Evolutionary conservation across 257 asterid species (phyloP).

Genomic region (Salvia rosmarinus): DNA sequence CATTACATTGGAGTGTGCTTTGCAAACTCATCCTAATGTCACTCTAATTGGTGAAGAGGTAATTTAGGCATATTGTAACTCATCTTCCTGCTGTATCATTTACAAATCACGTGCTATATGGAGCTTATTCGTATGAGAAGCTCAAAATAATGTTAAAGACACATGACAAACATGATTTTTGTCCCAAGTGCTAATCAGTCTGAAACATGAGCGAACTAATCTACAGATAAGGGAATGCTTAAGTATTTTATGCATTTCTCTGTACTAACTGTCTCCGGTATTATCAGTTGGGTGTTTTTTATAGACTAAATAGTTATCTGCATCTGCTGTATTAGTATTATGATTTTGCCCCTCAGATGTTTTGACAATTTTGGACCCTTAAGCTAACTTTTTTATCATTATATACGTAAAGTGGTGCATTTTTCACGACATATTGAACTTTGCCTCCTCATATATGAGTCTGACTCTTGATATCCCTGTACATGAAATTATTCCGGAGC

Average conservation of each 20-base stretch:
- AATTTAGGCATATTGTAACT: constrained; percentile 3
- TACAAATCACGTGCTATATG: neutral
- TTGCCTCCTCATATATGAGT: neutral
- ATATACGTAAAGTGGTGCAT: neutral
- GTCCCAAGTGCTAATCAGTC: neutral
- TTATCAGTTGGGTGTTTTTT: no score
- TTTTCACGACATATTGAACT: neutral
- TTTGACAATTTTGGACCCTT: no score
- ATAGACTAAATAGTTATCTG: no score
- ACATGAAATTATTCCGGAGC: neutral
- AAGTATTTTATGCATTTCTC: no score
- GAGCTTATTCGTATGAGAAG: neutral
- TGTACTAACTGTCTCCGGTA: no score
- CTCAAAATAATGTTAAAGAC: neutral
- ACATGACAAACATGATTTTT: neutral
- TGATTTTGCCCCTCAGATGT: no score
- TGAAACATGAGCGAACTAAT: neutral
- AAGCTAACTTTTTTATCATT: neutral
- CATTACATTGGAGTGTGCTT: constrained; percentile 95
- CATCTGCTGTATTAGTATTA: no score
- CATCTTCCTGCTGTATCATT: constrained; percentile 15
- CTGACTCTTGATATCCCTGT: neutral
- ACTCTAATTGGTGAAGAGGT: constrained; percentile 99
- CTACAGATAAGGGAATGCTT: no score
- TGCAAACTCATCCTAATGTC: constrained; percentile 96